Evolutionary conservation across 495 filamentous ascomycete species (phyloP).

Genomic region (Penicillium flavigenum): DNA sequence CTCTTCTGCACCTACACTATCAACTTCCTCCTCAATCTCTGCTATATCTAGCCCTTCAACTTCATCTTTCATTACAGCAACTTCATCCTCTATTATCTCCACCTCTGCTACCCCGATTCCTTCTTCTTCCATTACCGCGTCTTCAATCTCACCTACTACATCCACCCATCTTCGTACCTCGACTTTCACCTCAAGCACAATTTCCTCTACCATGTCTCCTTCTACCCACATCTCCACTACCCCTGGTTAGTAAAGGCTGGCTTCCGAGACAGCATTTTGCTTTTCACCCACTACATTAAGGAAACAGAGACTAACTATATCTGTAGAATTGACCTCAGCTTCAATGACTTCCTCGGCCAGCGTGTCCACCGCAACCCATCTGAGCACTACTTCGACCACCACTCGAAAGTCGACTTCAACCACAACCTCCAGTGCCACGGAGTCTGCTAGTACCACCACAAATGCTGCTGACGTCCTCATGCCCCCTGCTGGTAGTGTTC

Average conservation of each 20-base stretch:
- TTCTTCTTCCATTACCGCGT: constrained; percentile 5
- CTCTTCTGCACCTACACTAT: background rate
- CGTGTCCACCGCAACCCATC: constrained; percentile 6
- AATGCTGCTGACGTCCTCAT: constrained; percentile 24
- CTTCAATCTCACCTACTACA: constrained; percentile 9
- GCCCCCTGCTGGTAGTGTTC: constrained; percentile 34
- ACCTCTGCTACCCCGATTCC: constrained; percentile 12
- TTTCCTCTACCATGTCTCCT: constrained; percentile 10
- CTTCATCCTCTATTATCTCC: constrained; percentile 22
- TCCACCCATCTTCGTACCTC: constrained; percentile 10
- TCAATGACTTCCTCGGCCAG: constrained; percentile 6
- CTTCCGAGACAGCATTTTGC: constrained; percentile 9
- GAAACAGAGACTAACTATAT: background rate
- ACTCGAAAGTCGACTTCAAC: constrained; percentile 18
- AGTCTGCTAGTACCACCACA: constrained; percentile 18
- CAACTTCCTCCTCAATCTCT: background rate
- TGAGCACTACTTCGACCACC: constrained; percentile 16
- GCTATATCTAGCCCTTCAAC: background rate
- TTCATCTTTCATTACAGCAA: constrained; percentile 8
- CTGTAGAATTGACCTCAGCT: background rate
- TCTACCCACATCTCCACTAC: constrained; percentile 11
- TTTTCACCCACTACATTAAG: background rate
- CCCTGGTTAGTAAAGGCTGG: constrained; percentile 11
- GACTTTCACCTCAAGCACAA: constrained; percentile 17
- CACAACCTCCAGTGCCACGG: constrained; percentile 19